Evolutionary conservation across 768 basidiomycete genomes (phyloP).

Genomic region (Amanita inopinata): DNA sequence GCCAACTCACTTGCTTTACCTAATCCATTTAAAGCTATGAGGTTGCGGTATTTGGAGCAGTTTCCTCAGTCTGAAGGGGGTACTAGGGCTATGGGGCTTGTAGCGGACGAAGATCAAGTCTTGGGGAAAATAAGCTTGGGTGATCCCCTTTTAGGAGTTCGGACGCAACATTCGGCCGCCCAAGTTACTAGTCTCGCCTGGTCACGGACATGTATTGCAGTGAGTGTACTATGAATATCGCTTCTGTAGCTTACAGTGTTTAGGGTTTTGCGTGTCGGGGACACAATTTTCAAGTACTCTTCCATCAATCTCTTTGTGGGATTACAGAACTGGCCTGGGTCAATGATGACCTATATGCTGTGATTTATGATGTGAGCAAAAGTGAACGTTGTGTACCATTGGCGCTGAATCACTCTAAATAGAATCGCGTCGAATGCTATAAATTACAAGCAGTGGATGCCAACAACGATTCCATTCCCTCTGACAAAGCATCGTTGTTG

Average conservation of each 20-base stretch:
- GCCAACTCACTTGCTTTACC: conserved; percentile 35
- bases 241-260: not conserved
- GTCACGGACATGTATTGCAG: conserved; percentile 33
- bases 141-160: conserved; percentile 18
- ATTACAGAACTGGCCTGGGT: conserved; percentile 30
- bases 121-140: conserved; percentile 23
- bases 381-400: not conserved
- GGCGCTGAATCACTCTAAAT: conserved; percentile 3
- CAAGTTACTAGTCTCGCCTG: conserved; percentile 30
- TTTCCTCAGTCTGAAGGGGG: conserved; percentile 16
- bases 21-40: conserved; percentile 53
- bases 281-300: conserved; percentile 21
- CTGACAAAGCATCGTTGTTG: not conserved
- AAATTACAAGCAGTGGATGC: conserved; percentile 23
- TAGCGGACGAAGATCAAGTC: conserved; percentile 22
- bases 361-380: conserved; percentile 28
- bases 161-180: conserved; percentile 7
- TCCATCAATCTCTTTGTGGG: conserved; percentile 15
- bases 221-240: conserved; percentile 15
- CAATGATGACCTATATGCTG: conserved; percentile 26
- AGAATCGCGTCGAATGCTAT: conserved; percentile 34
- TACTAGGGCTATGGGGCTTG: conserved; percentile 1
- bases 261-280: conserved; percentile 32
- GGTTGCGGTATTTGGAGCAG: conserved; percentile 40
- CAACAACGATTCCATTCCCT: conserved; percentile 21